phyloP scores from a whole-genome alignment of 2,329 filamentous ascomycete species.

The Clarireedia paspali region DNA sequence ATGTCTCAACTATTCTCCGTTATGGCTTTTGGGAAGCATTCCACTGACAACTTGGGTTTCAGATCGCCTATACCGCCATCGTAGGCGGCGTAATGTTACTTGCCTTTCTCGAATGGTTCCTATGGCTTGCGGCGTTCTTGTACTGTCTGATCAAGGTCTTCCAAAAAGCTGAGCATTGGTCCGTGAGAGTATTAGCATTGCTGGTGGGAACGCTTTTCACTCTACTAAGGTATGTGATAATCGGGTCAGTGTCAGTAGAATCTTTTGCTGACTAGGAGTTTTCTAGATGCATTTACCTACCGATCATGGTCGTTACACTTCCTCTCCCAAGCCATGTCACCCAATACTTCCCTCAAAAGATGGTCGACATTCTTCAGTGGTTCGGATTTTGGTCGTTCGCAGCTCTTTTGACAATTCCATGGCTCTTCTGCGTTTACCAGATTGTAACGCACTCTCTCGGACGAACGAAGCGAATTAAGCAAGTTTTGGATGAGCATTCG shows the following conservation, averaged over 20 bases:
- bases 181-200: constrained; percentile 69
- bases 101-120: constrained; percentile 84
- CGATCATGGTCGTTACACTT: constrained; percentile 88
- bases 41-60: constrained; percentile 11
- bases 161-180: constrained; percentile 82
- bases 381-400: constrained; percentile 95
- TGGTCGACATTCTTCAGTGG: constrained; percentile 76
- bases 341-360: constrained; percentile 58
- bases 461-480: constrained; percentile 72
- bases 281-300: constrained; percentile 71
- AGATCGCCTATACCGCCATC: constrained; percentile 83
- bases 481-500: constrained; percentile 72
- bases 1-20: background rate
- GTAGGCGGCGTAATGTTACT: constrained; percentile 76
- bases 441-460: constrained; percentile 83
- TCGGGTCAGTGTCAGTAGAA: background rate
- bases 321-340: constrained; percentile 70
- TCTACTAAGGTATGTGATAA: constrained; percentile 55
- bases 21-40: background rate
- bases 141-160: constrained; percentile 89
- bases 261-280: background rate
- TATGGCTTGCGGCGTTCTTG: constrained; percentile 89
- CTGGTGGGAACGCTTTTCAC: constrained; percentile 68
- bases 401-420: constrained; percentile 75
- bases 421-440: constrained; percentile 89